Conservation (phyloP, 139 green algal species). For the Chara braunii region DNA sequence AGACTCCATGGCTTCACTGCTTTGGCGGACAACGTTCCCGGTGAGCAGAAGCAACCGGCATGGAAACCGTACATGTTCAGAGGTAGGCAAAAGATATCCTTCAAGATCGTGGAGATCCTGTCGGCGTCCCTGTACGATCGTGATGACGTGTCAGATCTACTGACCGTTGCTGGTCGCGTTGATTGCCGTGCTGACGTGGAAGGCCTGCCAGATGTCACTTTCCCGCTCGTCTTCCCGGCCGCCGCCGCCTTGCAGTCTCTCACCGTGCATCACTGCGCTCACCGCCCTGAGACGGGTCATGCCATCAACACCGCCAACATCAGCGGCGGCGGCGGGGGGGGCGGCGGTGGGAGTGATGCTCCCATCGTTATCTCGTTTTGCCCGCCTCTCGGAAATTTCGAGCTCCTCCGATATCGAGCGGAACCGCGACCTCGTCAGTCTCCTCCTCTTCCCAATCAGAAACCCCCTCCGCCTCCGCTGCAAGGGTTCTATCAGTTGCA, state of each 20-base stretch:
- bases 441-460: no score
- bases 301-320: no score
- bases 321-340: no score
- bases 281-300: no score
- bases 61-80: constrained; percentile 3
- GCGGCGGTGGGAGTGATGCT: no score
- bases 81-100: constrained; percentile 1
- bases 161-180: background rate
- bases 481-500: constrained; percentile 11
- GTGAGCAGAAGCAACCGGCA: constrained; percentile 3
- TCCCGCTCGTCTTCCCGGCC: background rate
- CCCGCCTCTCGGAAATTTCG: no score
- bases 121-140: constrained; percentile 12
- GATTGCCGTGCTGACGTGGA: constrained; percentile 7
- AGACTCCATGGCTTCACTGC: background rate
- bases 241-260: background rate
- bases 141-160: constrained; percentile 9
- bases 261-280: constrained; percentile 4
- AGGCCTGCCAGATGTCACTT: constrained; percentile 12
- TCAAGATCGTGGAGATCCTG: constrained; percentile 2
- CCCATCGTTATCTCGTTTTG: no score
- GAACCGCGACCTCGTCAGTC: no score
- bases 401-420: no score
- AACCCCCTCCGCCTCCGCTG: background rate
- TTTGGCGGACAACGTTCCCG: background rate